Evolutionary conservation across 2,329 filamentous ascomycete genomes (phyloP), one percentile per base, ranked within the genome.

Genomic region (Verticillium albo-atrum): DNA sequence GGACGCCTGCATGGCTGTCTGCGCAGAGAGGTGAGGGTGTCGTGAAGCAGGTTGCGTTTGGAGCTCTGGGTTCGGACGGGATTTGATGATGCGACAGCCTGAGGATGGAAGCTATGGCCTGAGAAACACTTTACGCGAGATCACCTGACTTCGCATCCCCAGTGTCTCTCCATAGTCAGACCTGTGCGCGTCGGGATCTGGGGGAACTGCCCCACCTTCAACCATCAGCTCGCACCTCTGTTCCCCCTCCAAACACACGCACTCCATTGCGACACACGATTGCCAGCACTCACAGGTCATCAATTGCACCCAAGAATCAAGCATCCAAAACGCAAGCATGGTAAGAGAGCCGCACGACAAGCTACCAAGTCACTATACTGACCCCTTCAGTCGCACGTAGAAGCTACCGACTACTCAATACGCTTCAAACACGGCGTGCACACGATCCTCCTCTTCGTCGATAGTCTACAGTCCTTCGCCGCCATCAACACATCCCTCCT

Each of bases 401-500:
- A 76, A 61, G 79, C 85, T 52, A 75, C 79, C n/a, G 77, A 82
- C 65, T 79, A 84, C 66, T 90, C 89, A 10, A 76, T 93, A 58
- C 82, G 87, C 61, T 86, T 93, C 75, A 92, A 91, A 72, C 82
- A 89, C 70, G 86, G 89, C 68, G 84, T 85, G 60, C 83, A 87
- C 66, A 92, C 89, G 4, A 79, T 92, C 64, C 84, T 90, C 67
- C 78, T 92, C 60, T 87, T 89, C 62, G 80, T 89, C 53, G 81
- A 85, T 42, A 76, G 85, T 5, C 75, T 81, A 15, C 80, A 81
- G 42, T 73, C 85, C 12, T 84, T 91, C 67, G 74, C 78, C 17
- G 72, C 77, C 1, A 75, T 90, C 60, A 85, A 85, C 59, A 66
- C 77, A 20, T 80, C 85, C 23, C 81, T 93, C 2, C 74, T 90